Percentiles rank a stretch among this genome's conserved stretches.
Evolutionary conservation across 345 rosid species (phyloP).

Genomic region (Citrus medica): DNA sequence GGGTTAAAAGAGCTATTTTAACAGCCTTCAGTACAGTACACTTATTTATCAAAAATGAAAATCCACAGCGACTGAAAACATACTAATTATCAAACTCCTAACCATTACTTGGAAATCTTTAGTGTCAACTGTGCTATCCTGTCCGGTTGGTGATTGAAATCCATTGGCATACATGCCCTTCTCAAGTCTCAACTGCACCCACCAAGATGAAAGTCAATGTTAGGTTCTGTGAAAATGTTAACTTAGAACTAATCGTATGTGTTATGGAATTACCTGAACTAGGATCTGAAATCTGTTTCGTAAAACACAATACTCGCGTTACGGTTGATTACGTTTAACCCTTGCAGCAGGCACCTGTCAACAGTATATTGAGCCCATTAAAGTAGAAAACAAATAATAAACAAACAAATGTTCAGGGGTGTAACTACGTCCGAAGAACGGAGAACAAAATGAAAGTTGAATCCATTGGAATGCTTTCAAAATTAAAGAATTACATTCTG

Average conservation of each 20-base stretch:
- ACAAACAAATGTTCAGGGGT: not conserved
- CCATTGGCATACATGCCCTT: constrained; percentile 5
- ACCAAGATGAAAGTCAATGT: not conserved
- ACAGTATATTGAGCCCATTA: not conserved
- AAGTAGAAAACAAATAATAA: not conserved
- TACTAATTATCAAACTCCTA: no score
- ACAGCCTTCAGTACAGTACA: not conserved
- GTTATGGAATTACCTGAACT: not conserved
- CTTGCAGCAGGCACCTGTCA: constrained; percentile 8
- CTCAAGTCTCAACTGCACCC: constrained; percentile 33
- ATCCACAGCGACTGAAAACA: not conserved
- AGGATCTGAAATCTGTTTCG: not conserved
- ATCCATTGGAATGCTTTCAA: not conserved
- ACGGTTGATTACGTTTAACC: not conserved
- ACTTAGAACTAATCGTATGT: no score
- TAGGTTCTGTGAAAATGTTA: no score
- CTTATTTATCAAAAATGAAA: not conserved
- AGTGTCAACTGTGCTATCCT: not conserved
- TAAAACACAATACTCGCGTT: not conserved
- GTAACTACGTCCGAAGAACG: not conserved
- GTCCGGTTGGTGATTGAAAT: not conserved
- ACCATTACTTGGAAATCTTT: no score
- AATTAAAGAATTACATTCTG: no score
- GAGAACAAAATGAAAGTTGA: not conserved
- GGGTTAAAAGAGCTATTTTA: not conserved